A percentile compares a stretch with the other conserved stretches of the same genome.
Conservation (phyloP, 2,329 filamentous ascomycete genomes). For the Phialophora verrucosa region DNA sequence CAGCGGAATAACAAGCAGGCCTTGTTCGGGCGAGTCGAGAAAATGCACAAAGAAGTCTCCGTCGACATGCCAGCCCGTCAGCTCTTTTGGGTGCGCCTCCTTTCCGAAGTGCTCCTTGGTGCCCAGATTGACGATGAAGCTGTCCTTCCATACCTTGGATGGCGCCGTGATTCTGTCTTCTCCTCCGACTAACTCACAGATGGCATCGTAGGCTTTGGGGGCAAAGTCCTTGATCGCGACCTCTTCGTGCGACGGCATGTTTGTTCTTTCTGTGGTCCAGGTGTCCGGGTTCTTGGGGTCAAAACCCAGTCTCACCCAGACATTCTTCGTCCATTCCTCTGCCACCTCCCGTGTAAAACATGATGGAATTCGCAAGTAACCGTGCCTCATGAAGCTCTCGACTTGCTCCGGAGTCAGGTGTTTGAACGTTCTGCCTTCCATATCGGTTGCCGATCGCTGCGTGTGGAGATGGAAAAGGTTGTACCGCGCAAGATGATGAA, state of each 20-base stretch:
- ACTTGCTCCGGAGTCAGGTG: conserved; percentile 55
- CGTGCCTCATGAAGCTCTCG: conserved; percentile 61
- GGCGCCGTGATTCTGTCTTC: conserved; percentile 57
- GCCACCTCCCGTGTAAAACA: conserved; percentile 60
- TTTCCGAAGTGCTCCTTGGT: conserved; percentile 59
- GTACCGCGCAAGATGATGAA: background rate
- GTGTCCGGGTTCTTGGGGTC: conserved; percentile 67
- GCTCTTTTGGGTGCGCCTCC: conserved; percentile 57
- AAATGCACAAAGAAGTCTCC: conserved; percentile 76
- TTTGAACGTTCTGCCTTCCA: conserved; percentile 21
- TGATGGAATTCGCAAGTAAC: conserved; percentile 59
- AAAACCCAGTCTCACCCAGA: conserved; percentile 72
- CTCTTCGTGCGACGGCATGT: conserved; percentile 67
- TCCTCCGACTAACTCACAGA: conserved; percentile 70
- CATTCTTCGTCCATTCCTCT: conserved; percentile 53
- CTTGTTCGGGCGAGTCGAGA: conserved; percentile 73
- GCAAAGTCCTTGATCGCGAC: conserved; percentile 63
- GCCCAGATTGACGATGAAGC: conserved; percentile 73
- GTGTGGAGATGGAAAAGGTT: background rate
- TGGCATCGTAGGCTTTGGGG: conserved; percentile 69
- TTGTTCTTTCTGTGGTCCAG: conserved; percentile 66
- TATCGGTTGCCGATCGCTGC: background rate
- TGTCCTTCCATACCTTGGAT: conserved; percentile 66
- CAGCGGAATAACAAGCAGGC: conserved; percentile 69
- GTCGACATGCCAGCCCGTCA: conserved; percentile 70